Evolutionary conservation across 148 eudicot genomes (phyloP), one percentile per base, ranked within the genome.

Genomic region (Chenopodium quinoa): DNA sequence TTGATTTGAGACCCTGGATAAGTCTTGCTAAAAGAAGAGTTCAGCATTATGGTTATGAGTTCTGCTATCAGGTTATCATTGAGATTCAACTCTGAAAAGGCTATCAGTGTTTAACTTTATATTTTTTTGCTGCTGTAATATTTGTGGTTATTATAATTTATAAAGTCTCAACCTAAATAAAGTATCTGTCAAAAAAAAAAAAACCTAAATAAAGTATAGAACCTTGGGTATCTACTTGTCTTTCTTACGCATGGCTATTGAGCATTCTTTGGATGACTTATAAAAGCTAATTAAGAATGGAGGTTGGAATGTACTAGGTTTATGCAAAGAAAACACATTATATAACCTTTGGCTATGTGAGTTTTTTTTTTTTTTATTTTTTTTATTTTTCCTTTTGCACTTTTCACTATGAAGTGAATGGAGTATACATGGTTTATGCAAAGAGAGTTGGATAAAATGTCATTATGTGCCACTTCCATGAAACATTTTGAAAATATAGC

Each of bases 1-100:
- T 96, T 84, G 99, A 93, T 92, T 78, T 81, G 67, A 89, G 88
- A 80, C 95, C 94, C 72, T 96, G 99, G 99, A 90, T 84, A 72
- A 83, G 82, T 75, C 94, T 96, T 79, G 93, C 99, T 22, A 96
- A 96, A 85, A 89, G 99, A 88, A 89, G 99, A 81, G 99, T 96
- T 87, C 99, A 96, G 79, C 99, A 96, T 81, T 89, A 93, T 73
- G 99, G 98, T 48, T 96, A 91, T 79, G 99, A 93, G 78, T 96
- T 96, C 84, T 78, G 93, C 84, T 96, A 96, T 86, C 89, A 91
- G 82, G 98, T 92, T 85, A 85, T 56, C 63, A 46, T 56, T 74
- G 46, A 22, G 6, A 16, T 77, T 65, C 77, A 32, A 80, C 22
- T 60, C 25, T 63, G 29, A n/a, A 7, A 2, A 81, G 56, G 4